Base-by-base conservation (phyloP, 345 rosid genomes). In the Lagerstroemia speciosa region DNA sequence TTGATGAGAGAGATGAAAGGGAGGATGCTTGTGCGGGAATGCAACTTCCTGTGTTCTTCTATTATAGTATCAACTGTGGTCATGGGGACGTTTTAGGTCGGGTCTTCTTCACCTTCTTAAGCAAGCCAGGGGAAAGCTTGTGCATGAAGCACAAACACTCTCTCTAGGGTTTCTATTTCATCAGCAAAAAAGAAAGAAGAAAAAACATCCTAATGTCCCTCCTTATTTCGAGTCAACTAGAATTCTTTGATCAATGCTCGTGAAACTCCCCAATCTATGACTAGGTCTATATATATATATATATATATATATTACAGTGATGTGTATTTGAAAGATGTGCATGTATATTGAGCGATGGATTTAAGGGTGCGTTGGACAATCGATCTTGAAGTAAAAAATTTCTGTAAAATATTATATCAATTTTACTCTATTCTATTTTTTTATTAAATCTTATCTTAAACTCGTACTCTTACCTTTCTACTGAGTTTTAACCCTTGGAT, bases 11-110 rank as follows among this genome's bases (percentile, higher is more conserved):
- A 2, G 32, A 30, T 27, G 1, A 3, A 19, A 48, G 20, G 9
- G 26, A 48, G 55, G 55, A 48, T 22, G 55, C 55, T n/a, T 58
- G 29, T 26, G 27, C 19, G 3, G 29, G 63, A 26, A 53, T 53
- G 60, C 60, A 53, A 53, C 29, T 53, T 53, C 60, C n/a, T n/a
- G 29, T 53, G 60, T 53, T 22, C 11, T n/a, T 53, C 60, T 30
- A 10, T 5, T 53, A 7, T n/a, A 53, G 24, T 53, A 53, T 41
- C 46, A 41, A 8, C 14, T 41, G 10, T 41, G 46, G n/a, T n/a
- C n/a, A n/a, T n/a, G n/a, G n/a, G 63, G 63, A 58, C 29, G 63
- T 58, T 58, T 58, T 14, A 27, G 63, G 63, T 58, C 19, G 34
- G 63, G 61, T 26, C 19, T 0, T 29, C 63, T 58, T 27, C 20